These are phyloP conservation scores for Sporothrix schenckii DNA, from an alignment of 2,329 filamentous ascomycete genomes.

Conservation along the genomic window DNA sequence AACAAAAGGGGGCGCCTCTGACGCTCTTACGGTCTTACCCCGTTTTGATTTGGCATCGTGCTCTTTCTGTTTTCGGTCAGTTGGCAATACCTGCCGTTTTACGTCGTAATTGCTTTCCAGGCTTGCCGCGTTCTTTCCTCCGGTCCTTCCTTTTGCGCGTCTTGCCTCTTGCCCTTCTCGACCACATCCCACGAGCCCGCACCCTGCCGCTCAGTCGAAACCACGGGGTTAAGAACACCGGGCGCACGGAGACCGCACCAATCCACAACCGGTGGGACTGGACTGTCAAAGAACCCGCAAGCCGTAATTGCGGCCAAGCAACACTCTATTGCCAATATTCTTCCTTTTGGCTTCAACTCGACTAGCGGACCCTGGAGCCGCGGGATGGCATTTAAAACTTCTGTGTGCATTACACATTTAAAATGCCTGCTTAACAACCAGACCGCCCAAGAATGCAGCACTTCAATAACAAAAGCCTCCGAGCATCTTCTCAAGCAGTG, in stretches of 20 bases:
- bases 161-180: conserved; percentile 1
- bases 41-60: conserved; percentile 22
- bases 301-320: conserved; percentile 29
- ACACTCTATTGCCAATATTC: conserved; percentile 28
- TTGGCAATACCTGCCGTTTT: too few relatives aligned
- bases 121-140: neutral
- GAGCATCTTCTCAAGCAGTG: neutral
- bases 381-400: neutral
- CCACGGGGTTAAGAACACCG: conserved; percentile 11
- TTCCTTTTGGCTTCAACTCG: neutral
- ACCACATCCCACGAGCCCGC: conserved; percentile 1
- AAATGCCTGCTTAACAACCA: neutral
- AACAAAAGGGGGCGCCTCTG: neutral
- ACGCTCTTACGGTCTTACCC: neutral
- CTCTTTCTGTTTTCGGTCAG: conserved; percentile 13
- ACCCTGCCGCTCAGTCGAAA: neutral
- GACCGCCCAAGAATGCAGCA: neutral
- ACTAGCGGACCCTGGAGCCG: neutral
- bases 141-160: neutral
- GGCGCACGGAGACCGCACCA: conserved; percentile 18
- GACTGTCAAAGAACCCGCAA: conserved; percentile 12
- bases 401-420: neutral
- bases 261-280: neutral
- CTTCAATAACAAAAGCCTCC: neutral
- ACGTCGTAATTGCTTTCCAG: too few relatives aligned